phyloP scores from a whole-genome alignment of 352 stramenopile species.

The Phytopythium chamaehyphon region DNA sequence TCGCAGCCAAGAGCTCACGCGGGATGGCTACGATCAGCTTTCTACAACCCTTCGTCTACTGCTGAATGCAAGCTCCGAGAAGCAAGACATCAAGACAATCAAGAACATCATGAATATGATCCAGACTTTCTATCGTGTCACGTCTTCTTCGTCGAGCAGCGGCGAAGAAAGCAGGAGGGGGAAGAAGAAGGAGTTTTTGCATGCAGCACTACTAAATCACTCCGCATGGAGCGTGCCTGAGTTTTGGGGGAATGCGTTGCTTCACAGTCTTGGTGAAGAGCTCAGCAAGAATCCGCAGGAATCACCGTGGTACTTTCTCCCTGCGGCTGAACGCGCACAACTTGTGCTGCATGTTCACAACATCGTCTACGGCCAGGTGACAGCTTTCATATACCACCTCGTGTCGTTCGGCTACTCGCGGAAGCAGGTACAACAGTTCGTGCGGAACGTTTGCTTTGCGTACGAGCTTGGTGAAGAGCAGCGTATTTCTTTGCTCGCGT shows the following conservation, averaged over 20 bases:
- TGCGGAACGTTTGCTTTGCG: conserved; percentile 69
- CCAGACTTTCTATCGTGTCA: conserved; percentile 68
- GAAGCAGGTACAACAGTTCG: conserved; percentile 67
- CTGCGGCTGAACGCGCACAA: conserved; percentile 49
- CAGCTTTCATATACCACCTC: conserved; percentile 74
- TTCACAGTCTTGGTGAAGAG: conserved; percentile 74
- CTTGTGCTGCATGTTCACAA: conserved; percentile 77
- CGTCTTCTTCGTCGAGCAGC: not conserved
- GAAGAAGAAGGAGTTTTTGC: conserved; percentile 63
- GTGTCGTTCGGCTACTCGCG: conserved; percentile 63
- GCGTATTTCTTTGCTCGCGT: conserved; percentile 58
- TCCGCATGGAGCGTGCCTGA: conserved; percentile 57
- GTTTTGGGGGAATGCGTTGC: conserved; percentile 71
- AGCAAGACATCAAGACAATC: conserved; percentile 58
- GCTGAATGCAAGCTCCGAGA: conserved; percentile 56
- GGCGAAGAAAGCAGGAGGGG: conserved; percentile 7
- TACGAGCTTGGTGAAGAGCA: conserved; percentile 82
- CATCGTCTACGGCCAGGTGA: conserved; percentile 70
- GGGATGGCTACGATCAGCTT: conserved; percentile 51
- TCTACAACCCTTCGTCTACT: conserved; percentile 48
- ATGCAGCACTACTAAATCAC: conserved; percentile 47
- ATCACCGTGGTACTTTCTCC: conserved; percentile 63
- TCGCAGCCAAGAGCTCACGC: conserved; percentile 49
- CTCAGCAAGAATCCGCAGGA: conserved; percentile 66
- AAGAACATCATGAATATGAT: conserved; percentile 84